Conservation (phyloP, 2,329 filamentous ascomycete genomes). For the Paecilomyces sp. region DNA sequence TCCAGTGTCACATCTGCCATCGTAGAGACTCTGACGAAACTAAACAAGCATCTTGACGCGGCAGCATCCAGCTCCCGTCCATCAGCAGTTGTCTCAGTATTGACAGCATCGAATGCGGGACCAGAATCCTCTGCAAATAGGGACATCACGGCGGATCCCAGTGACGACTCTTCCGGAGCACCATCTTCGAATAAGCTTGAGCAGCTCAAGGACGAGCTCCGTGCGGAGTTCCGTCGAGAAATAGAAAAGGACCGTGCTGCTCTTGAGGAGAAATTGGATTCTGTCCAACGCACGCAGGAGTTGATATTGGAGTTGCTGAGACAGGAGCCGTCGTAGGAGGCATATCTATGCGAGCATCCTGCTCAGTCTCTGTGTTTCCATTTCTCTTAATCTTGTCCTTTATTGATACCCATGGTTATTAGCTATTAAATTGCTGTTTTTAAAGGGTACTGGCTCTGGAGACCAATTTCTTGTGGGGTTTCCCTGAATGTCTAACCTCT, state of each 20-base stretch:
- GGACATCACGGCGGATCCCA: neutral
- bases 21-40: conserved; percentile 27
- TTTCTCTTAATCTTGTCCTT: neutral
- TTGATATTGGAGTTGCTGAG: conserved; percentile 35
- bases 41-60: conserved; percentile 30
- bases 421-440: neutral
- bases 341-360: neutral
- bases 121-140: neutral
- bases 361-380: neutral
- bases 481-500: neutral
- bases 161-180: neutral
- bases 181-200: conserved; percentile 13
- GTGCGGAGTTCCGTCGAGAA: conserved; percentile 24
- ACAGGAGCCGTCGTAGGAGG: conserved; percentile 22
- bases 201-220: conserved; percentile 26
- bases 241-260: conserved; percentile 23
- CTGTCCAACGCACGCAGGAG: conserved; percentile 32
- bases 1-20: conserved; percentile 24
- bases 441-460: neutral
- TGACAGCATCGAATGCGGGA: conserved; percentile 2
- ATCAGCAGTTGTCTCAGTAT: conserved; percentile 17
- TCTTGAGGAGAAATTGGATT: conserved; percentile 29
- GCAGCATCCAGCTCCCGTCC: conserved; percentile 12
- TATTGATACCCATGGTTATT: neutral
- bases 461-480: neutral